phyloP scores from a whole-genome alignment of 495 filamentous ascomycete species.

The Trypethelium eluteriae region DNA sequence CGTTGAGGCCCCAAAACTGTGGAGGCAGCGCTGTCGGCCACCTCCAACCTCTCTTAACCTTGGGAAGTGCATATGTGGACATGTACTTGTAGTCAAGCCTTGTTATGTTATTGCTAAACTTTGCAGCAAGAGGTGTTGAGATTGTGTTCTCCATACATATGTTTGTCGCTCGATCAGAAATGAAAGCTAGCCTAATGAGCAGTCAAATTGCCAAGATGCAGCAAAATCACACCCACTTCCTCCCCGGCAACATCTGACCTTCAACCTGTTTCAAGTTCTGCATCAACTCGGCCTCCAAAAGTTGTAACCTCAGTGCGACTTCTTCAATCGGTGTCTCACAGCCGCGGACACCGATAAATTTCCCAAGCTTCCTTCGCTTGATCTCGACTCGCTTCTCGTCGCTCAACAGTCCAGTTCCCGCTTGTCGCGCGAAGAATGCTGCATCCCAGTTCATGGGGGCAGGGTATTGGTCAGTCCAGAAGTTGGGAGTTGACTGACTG shows the following conservation, averaged over 20 bases:
- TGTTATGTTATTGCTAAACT: too few relatives aligned
- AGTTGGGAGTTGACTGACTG: conserved; percentile 57
- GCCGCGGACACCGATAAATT: conserved; percentile 38
- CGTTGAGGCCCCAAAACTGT: too few relatives aligned
- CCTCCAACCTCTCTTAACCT: too few relatives aligned
- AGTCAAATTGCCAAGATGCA: not conserved
- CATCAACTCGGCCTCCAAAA: conserved; percentile 18
- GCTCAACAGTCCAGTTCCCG: conserved; percentile 18
- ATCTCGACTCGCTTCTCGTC: conserved; percentile 27
- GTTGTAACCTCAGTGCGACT: conserved; percentile 28
- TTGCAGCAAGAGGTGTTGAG: too few relatives aligned
- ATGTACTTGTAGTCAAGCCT: too few relatives aligned
- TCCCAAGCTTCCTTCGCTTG: conserved; percentile 38
- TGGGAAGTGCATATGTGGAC: too few relatives aligned
- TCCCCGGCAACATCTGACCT: conserved; percentile 1
- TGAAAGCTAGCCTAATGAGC: not conserved
- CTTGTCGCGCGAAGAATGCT: conserved; percentile 26
- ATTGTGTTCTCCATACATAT: too few relatives aligned
- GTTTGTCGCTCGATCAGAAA: not conserved
- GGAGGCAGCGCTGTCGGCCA: too few relatives aligned
- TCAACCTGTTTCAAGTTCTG: conserved; percentile 5
- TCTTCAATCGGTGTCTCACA: conserved; percentile 38
- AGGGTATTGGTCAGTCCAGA: conserved; percentile 56
- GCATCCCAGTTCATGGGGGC: conserved; percentile 41
- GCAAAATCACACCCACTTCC: conserved; percentile 2